Evolutionary conservation across 1,139 yeast species (phyloP), one percentile per base, ranked within the genome.

Genomic region (Yamadazyma songkhlaensis): DNA sequence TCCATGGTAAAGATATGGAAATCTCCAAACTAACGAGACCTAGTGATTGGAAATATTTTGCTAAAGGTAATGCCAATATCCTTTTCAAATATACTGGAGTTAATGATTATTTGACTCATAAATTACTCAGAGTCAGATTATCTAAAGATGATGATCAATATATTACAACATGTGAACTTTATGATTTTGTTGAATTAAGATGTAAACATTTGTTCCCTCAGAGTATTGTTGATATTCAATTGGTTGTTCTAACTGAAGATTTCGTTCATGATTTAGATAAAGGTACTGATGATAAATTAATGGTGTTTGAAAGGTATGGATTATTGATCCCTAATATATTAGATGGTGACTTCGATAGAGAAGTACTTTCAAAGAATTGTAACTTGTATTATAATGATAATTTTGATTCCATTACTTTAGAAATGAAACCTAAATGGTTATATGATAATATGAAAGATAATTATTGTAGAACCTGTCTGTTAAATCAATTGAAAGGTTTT

Each of bases 371-470:
- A 27, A 65, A 66, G 42, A 60, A 70, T 45, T 67, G 72, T 45
- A 67, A 58, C 34, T 45, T 71, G 23, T 67, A 67, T 46, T 47
- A 47, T 38, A 38, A 42, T 26, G 39, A 48, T 10, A 40, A 40
- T 5, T 52, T 63, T 29, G 49, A 52, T 35, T 57, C 67, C 15
- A 61, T 67, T 5, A 62, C 67, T 3, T 55, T 71, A 38, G 76
- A 71, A 46, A 54, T 71, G 44, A 71, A 71, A 44, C 77, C 77
- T 5, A 71, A 71, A 50, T 71, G 77, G 77, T 56, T 71, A 29
- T 71, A 71, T 48, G 73, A 69, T 43, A 69, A 70, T 41, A 45
- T 44, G 12, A 39, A 49, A 6, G 51, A 61, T 17, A 68, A 65
- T 43, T 71, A 71, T 44, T 71, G 77, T 48, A 56, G 77, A 12